Evolutionary conservation across 257 asterid species (phyloP), one percentile per base, ranked within the genome.

Genomic region (Scutellaria minor): DNA sequence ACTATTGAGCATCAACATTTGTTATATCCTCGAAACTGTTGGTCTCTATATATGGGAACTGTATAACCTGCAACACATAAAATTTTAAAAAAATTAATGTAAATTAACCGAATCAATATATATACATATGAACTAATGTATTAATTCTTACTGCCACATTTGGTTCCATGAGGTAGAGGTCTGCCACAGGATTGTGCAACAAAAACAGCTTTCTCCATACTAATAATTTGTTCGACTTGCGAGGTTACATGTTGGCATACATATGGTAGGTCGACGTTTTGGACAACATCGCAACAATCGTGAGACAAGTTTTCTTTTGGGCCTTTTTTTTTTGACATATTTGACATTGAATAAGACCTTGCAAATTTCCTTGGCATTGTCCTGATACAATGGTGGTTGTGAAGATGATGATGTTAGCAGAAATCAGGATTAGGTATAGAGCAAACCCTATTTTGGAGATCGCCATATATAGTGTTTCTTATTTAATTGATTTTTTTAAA

Each of bases 351-450:
- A 87, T 53, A 0, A 87, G 90, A 1, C 90, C 92, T 57, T 79
- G 79, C 39, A 89, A 60, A 37, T 88, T 79, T 2, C 95, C 96
- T 70, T 72, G 78, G 72, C 96, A 89, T 76, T 89, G 90, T 7
- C 85, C 92, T n/a, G 74, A 72, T 7, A 69, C 88, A 13, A 57
- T 11, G 60, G 61, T 75, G 47, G 45, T 52, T 42, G 72, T 53
- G 72, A 53, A 75, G n/a, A 75, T 4, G 7, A 66, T 9, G 11
- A 60, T 9, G 27, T 27, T n/a, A 9, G 83, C 55, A 42, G 42
- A 74, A 2, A 80, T 5, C 2, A 85, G 42, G 63, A 74, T 15
- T n/a, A 85, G 11, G 70, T 6, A 78, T 14, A 73, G 1, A 39
- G 45, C 8, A 6, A 66, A 40, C 61, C 48, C 22, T 5, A 44